Percentiles rank a stretch among this genome's conserved stretches.
Conservation (phyloP, 768 basidiomycete species). For the Boletus tylopilopsis region DNA sequence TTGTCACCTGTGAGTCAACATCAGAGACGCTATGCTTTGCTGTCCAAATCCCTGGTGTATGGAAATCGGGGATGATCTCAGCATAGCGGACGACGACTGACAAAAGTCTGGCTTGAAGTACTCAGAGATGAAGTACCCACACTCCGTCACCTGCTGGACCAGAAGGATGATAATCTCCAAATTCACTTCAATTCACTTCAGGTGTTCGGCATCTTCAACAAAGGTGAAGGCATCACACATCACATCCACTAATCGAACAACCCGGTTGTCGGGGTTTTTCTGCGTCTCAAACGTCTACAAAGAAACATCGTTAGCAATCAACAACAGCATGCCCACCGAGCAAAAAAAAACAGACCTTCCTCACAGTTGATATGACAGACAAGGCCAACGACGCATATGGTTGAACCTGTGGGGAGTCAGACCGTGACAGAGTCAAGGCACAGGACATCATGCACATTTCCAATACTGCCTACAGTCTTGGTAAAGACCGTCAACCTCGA, state of each 20-base stretch:
- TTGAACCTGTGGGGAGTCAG: not conserved
- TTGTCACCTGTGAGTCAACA: not conserved
- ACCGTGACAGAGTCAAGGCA: not conserved
- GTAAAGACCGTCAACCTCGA: no score
- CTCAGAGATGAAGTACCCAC: constrained; percentile 1
- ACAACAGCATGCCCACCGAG: not conserved
- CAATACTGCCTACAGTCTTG: not conserved
- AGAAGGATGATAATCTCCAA: not conserved
- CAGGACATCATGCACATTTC: not conserved
- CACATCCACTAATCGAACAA: not conserved
- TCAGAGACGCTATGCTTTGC: not conserved
- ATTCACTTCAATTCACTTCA: not conserved
- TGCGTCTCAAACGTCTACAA: not conserved
- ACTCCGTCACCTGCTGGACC: not conserved
- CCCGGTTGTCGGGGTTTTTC: not conserved
- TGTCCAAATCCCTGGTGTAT: not conserved
- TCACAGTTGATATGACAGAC: not conserved
- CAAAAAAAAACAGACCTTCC: not conserved
- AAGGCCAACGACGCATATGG: not conserved
- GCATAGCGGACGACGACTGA: not conserved
- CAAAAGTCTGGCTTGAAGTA: not conserved
- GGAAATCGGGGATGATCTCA: not conserved
- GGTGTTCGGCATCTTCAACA: not conserved
- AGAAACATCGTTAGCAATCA: not conserved
- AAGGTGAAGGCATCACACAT: not conserved